Evolutionary conservation across 495 filamentous ascomycete genomes (phyloP).

Genomic region (Hypomontagnella monticulosa): DNA sequence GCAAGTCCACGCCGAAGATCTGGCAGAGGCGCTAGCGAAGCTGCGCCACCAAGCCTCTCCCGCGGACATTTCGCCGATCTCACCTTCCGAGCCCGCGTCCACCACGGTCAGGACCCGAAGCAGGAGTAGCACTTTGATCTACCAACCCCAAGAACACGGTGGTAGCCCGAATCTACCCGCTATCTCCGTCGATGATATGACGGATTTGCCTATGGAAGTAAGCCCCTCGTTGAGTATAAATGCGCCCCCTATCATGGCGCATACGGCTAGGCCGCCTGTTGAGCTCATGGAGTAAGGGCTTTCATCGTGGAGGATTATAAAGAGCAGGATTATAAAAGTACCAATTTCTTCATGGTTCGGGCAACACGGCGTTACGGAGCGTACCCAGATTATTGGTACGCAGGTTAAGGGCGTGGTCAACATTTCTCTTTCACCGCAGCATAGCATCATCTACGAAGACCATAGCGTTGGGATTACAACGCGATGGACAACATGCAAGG

Average conservation of each 20-base stretch:
- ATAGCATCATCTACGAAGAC: constrained; percentile 17
- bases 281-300: constrained; percentile 77
- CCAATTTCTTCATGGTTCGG: constrained; percentile 12
- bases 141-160: constrained; percentile 78
- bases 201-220: constrained; percentile 61
- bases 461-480: constrained; percentile 7
- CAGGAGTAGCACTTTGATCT: constrained; percentile 75
- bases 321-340: constrained; percentile 13
- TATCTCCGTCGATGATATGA: constrained; percentile 92
- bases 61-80: constrained; percentile 45
- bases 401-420: constrained; percentile 2
- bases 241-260: constrained; percentile 66
- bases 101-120: constrained; percentile 43
- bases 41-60: constrained; percentile 58
- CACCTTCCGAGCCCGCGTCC: constrained; percentile 44
- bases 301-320: background rate
- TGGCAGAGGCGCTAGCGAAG: constrained; percentile 80
- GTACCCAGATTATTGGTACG: background rate
- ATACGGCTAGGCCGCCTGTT: constrained; percentile 87
- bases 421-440: constrained; percentile 1
- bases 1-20: constrained; percentile 88
- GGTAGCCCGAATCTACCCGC: constrained; percentile 81
- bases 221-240: constrained; percentile 53
- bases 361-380: constrained; percentile 38
- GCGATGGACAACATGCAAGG: background rate